Evolutionary conservation across 2,329 filamentous ascomycete genomes (phyloP).

Genomic region (Colletotrichum cuscutae): DNA sequence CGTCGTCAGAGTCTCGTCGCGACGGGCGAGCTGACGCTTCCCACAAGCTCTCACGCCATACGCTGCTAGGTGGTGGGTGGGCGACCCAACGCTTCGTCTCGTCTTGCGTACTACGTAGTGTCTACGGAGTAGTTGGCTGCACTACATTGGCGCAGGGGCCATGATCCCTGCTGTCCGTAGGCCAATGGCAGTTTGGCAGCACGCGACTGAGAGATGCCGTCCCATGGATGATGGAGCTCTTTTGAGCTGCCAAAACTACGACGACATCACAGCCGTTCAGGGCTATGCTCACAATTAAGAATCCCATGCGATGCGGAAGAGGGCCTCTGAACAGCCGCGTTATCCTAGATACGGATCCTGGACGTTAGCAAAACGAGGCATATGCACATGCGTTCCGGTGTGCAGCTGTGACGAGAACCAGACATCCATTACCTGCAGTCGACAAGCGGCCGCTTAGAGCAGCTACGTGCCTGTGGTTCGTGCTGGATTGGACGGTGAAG

Average conservation of each 20-base stretch:
- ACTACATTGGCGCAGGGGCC: conserved; percentile 8
- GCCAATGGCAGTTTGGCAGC: conserved; percentile 2
- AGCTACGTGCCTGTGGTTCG: conserved; percentile 14
- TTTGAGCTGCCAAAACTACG: background rate
- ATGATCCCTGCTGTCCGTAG: conserved; percentile 15
- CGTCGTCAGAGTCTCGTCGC: background rate
- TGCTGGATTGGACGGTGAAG: conserved; percentile 29
- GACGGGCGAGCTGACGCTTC: conserved; percentile 1
- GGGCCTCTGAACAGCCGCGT: background rate
- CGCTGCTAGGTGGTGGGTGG: background rate
- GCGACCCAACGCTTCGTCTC: background rate
- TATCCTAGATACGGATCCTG: background rate
- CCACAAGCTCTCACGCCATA: background rate
- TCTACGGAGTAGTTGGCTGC: background rate
- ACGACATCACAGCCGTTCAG: background rate
- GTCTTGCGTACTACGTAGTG: conserved; percentile 14
- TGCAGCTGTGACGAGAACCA: conserved; percentile 26
- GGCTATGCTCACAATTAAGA: conserved; percentile 6
- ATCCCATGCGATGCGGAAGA: background rate
- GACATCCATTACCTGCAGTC: conserved; percentile 14
- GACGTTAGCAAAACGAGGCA: conserved; percentile 11
- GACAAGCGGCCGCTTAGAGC: conserved; percentile 19
- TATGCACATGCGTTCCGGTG: conserved; percentile 18
- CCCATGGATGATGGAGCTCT: conserved; percentile 6
- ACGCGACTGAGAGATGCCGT: conserved; percentile 11